Evolutionary conservation across 495 filamentous ascomycete genomes (phyloP), one percentile per base, ranked within the genome.

Genomic region (Podospora pseudoanserina): DNA sequence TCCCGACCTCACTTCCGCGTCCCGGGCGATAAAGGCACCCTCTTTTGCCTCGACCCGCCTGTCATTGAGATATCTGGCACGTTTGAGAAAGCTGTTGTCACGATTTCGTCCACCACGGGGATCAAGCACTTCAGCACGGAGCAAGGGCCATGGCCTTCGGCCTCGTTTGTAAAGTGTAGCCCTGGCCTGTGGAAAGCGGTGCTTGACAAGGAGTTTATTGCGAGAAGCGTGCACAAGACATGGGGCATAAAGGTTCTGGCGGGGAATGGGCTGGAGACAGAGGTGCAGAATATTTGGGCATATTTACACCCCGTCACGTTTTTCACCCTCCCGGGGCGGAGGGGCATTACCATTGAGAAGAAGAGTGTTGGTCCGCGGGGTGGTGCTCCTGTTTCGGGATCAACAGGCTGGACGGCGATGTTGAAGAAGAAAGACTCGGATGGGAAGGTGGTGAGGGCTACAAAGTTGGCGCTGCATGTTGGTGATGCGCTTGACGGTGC

Each of bases 401-500:
- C 68, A 63, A 72, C 30, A 63, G 0, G 34, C 15, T 72, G 71
- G 71, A 64, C 65, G 1, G 73, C 77, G 13, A 70, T 80, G 67
- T 68, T 80, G 13, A 74, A 73, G 53, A 73, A 75, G 68, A 70
- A 70, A 20, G 70, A 71, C 27, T 15, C 18, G 4, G 66, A 75
- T 59, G 77, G 78, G 16, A 67, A 66, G 30, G 49, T 75, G 16
- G 72, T 74, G 16, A 70, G 68, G 11, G 79, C 77, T 0, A 70
- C 66, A 3, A 73, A 72, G 19, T 75, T 83, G 64, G 79, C 80
- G 66, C 60, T 82, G 15, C 73, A 77, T 7, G 77, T 82, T 0
- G 79, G 80, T 5, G 73, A 70, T 27, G 67, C 63, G 7, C 75
- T 81, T 67, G 78, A 82, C 59, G 79, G 79, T 20, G 77, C 78